Percentiles rank a stretch among this genome's conserved stretches.
These are phyloP conservation scores for Musa itinerans DNA, from an alignment of 176 grass and related monocot genomes.

Conservation along the genomic window DNA sequence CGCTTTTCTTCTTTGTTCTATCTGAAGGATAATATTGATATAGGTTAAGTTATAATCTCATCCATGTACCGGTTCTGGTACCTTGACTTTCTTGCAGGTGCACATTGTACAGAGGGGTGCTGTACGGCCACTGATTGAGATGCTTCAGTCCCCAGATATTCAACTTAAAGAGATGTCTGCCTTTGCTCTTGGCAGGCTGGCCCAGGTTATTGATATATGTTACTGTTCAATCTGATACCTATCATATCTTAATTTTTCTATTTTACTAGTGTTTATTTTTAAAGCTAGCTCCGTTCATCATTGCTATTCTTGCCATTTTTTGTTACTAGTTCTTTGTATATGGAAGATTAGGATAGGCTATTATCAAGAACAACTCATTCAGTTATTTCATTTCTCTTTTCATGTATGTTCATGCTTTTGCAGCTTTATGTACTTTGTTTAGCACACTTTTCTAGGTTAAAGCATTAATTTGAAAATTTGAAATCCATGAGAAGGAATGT, in stretches of 20 bases:
- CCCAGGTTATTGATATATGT: slow-evolving; percentile 51
- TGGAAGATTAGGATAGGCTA: too few species aligned
- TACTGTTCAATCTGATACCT: neutral
- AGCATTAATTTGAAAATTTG: too few species aligned
- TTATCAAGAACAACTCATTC: neutral
- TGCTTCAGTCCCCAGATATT: slow-evolving; percentile 87
- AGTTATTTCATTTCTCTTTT: too few species aligned
- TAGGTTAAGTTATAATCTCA: neutral
- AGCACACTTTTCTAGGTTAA: too few species aligned
- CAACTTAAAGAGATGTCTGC: slow-evolving; percentile 98
- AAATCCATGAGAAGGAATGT: too few species aligned
- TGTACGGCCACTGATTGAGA: slow-evolving; percentile 82
- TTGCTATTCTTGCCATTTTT: neutral
- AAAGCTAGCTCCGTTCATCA: neutral
- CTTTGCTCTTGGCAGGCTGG: slow-evolving; percentile 97
- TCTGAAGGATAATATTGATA: neutral
- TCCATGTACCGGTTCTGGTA: neutral
- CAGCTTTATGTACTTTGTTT: too few species aligned
- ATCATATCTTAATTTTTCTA: neutral
- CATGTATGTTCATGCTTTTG: too few species aligned
- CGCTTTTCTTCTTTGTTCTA: slow-evolving; percentile 2
- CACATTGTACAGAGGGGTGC: slow-evolving; percentile 99
- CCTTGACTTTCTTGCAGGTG: slow-evolving; percentile 42
- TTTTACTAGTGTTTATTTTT: neutral
- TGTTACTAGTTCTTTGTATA: neutral